Percentiles rank a stretch among this genome's conserved stretches.
Evolutionary conservation across 768 basidiomycete genomes (phyloP).

Genomic region (Psilocybe azurescens): DNA sequence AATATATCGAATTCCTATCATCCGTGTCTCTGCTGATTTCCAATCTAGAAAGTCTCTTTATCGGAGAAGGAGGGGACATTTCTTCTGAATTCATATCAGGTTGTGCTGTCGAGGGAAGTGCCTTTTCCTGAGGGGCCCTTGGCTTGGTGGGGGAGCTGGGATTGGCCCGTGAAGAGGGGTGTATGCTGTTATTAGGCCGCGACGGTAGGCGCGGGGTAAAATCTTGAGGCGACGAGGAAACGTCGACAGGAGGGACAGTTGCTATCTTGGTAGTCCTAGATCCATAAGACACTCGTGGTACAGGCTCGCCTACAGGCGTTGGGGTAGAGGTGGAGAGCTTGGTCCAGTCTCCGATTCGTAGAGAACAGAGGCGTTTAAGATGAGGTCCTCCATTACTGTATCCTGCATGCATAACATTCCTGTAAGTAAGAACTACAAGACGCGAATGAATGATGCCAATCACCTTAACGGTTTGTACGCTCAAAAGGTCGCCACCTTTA

Average conservation of each 20-base stretch:
- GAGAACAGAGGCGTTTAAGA: slow-evolving; percentile 67
- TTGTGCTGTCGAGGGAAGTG: slow-evolving; percentile 25
- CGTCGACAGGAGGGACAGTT: slow-evolving; percentile 46
- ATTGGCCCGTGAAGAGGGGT: slow-evolving; percentile 70
- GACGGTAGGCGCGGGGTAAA: slow-evolving; percentile 75
- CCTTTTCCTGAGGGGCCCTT: slow-evolving; percentile 29
- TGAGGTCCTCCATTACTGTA: slow-evolving; percentile 83
- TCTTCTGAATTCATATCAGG: slow-evolving; percentile 22
- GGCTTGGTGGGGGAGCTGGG: slow-evolving; percentile 53
- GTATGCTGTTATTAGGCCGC: slow-evolving; percentile 76
- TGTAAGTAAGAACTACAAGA: neutral
- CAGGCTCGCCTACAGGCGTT: slow-evolving; percentile 68
- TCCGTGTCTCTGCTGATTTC: slow-evolving; percentile 16
- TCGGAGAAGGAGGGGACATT: slow-evolving; percentile 32
- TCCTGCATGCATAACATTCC: slow-evolving; percentile 36
- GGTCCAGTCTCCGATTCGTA: slow-evolving; percentile 62
- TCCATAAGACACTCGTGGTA: slow-evolving; percentile 64
- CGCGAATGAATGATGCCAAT: neutral
- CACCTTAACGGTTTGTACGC: slow-evolving; percentile 80
- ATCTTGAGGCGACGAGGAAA: slow-evolving; percentile 52
- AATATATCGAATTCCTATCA: slow-evolving; percentile 25
- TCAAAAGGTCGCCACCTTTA: slow-evolving; percentile 77
- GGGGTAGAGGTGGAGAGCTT: slow-evolving; percentile 76
- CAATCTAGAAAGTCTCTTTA: slow-evolving; percentile 10
- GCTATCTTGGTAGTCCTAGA: slow-evolving; percentile 73